phyloP scores from a whole-genome alignment of 2,329 filamentous ascomycete species.

The Davidsoniella neocaledoniae region DNA sequence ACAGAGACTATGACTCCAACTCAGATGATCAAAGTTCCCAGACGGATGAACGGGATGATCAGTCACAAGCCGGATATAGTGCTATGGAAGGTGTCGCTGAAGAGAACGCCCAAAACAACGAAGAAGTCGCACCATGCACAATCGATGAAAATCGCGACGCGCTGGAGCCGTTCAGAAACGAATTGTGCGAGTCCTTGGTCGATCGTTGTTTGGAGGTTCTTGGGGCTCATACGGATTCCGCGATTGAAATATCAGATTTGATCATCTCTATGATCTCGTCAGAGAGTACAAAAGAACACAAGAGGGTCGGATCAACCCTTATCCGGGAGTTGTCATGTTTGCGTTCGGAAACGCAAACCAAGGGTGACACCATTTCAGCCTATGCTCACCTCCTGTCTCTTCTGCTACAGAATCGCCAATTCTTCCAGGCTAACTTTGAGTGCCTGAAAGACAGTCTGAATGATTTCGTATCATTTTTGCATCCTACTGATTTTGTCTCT shows the following conservation, averaged over 20 bases:
- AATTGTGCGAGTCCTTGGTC: conserved; percentile 62
- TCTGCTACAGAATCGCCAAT: conserved; percentile 64
- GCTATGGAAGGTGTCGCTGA: conserved; percentile 16
- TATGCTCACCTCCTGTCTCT: conserved; percentile 85
- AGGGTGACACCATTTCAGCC: conserved; percentile 52
- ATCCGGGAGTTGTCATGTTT: conserved; percentile 68
- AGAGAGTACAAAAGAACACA: conserved; percentile 33
- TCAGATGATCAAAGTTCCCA: conserved; percentile 10
- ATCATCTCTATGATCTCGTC: conserved; percentile 55
- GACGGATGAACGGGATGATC: conserved; percentile 12
- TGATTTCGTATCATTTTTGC: conserved; percentile 64
- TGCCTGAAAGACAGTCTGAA: conserved; percentile 62
- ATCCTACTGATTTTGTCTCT: conserved; percentile 47
- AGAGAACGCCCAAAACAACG: conserved; percentile 16
- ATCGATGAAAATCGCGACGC: conserved; percentile 21
- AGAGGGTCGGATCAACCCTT: conserved; percentile 55
- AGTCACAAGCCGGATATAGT: conserved; percentile 2
- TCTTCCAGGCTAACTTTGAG: conserved; percentile 61
- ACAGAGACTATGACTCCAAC: conserved; percentile 14
- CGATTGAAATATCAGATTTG: conserved; percentile 79
- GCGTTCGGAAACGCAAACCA: conserved; percentile 42
- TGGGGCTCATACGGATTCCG: conserved; percentile 70
- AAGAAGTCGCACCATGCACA: background rate
- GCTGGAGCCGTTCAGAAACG: conserved; percentile 40
- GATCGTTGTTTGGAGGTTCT: conserved; percentile 84